Base-by-base conservation (phyloP, 1,284 basidiomycete species). In the Laetiporus sulphureus region DNA sequence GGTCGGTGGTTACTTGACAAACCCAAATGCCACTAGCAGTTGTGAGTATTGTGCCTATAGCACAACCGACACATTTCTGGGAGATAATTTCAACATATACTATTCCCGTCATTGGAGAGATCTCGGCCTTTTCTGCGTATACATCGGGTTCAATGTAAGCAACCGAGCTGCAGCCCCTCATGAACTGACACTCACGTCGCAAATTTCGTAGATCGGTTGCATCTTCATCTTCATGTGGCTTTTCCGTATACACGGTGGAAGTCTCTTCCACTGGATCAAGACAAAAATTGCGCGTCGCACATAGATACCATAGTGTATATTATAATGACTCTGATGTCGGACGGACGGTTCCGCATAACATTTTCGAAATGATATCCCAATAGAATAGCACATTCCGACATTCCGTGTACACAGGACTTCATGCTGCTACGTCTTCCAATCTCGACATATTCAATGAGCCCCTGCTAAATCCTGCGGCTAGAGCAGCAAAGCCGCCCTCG, bases 401-500 rank as follows among this genome's bases (percentile, higher is more conserved):
- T n/a, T n/a, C n/a, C n/a, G n/a, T n/a, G n/a, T n/a, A n/a, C n/a
- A n/a, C n/a, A n/a, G n/a, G n/a, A n/a, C n/a, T n/a, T n/a, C n/a
- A n/a, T n/a, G n/a, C n/a, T n/a, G n/a, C n/a, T n/a, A n/a, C n/a
- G n/a, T n/a, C n/a, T n/a, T n/a, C n/a, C n/a, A n/a, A n/a, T n/a
- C n/a, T n/a, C n/a, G n/a, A n/a, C 55, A 91, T 61, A 27, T 7
- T 8, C 8, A 27, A 13, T 36, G 89, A 64, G 3, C 88, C 88
- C 41, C 82, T 71, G 13, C 86, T 78, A 59, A 90, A 96, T 11
- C 83, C 91, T 15, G 75, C 70, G 2, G 90, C 90, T 10, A 96
- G 75, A 8, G 87, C 82, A 35, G 72, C 73, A 57, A 94, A 95
- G 2, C 91, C 90, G 48, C 80, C 75, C 42, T 94, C 89, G 54